These are phyloP conservation scores for Boeremia exigua DNA, from an alignment of 2,329 filamentous ascomycete genomes.

Conservation along the genomic window DNA sequence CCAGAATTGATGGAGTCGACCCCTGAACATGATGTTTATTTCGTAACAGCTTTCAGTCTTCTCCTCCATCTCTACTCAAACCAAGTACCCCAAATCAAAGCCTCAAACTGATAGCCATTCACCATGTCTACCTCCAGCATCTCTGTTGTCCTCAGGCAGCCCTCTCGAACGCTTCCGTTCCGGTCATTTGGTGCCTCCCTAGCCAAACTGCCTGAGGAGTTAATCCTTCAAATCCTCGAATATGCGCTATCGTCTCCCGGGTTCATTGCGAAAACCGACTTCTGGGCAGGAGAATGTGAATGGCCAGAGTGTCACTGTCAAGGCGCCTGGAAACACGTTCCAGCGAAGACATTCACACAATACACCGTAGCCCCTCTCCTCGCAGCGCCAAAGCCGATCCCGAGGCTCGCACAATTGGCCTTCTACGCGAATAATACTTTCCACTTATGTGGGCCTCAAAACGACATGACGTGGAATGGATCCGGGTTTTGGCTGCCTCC, in stretches of 20 bases:
- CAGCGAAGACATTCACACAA: neutral
- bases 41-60: too few relatives aligned
- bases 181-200: neutral
- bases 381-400: neutral
- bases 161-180: neutral
- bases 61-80: too few relatives aligned
- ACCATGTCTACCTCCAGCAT: too few relatives aligned
- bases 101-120: too few relatives aligned
- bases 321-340: neutral
- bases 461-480: neutral
- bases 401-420: neutral
- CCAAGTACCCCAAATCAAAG: too few relatives aligned
- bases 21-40: too few relatives aligned
- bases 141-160: too few relatives aligned
- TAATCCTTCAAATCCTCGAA: neutral
- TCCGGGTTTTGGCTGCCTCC: neutral
- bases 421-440: neutral
- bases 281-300: neutral
- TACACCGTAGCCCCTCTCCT: neutral
- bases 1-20: too few relatives aligned
- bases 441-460: neutral
- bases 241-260: neutral
- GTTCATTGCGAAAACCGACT: neutral
- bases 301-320: neutral
- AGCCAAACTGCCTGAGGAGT: neutral